phyloP scores from a whole-genome alignment of 345 rosid genomes.

The Corchorus capsularis region DNA sequence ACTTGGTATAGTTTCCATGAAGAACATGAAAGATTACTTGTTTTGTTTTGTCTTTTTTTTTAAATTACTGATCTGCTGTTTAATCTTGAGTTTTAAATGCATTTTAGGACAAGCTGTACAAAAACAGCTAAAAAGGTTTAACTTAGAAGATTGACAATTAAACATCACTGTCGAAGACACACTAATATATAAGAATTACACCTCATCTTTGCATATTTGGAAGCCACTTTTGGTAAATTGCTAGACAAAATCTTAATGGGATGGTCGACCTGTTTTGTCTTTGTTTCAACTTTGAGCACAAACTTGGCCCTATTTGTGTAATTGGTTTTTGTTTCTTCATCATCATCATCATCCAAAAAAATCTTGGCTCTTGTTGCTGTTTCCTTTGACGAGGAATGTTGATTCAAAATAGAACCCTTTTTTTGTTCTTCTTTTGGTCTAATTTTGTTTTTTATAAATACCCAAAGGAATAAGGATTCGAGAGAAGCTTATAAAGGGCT shows the following conservation, averaged over 20 bases:
- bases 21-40: neutral
- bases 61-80: neutral
- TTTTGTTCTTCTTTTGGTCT: neutral
- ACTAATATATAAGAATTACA: neutral
- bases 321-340: neutral
- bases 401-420: neutral
- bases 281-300: neutral
- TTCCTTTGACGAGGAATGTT: neutral
- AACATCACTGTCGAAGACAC: slow-evolving; percentile 2
- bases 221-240: neutral
- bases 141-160: neutral
- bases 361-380: neutral
- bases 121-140: slow-evolving; percentile 8
- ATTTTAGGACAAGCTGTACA: neutral
- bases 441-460: neutral
- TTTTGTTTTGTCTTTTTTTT: neutral
- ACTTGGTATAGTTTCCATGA: neutral
- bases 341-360: neutral
- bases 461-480: neutral
- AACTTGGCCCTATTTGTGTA: neutral
- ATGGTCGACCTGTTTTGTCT: neutral
- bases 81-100: neutral
- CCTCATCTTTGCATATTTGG: neutral
- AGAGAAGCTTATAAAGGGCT: neutral
- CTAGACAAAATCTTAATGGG: neutral